Conservation (phyloP, 1,284 basidiomycete species). For the Rhizopogon hawkerae region DNA sequence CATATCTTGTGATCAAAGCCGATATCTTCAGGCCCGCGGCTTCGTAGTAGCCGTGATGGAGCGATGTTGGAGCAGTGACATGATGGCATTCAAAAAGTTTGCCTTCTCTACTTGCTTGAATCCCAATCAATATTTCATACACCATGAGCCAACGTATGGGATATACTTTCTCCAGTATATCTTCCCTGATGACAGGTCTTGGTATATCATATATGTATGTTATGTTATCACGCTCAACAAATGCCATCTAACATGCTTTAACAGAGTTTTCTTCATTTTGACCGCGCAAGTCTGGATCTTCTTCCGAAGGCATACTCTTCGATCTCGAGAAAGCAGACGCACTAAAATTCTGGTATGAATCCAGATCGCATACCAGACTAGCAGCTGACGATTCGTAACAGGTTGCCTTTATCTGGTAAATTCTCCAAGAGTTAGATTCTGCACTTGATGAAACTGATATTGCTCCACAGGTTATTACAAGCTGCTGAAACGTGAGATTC, state of each 20-base stretch:
- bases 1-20: too few species aligned
- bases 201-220: background rate
- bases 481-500: background rate
- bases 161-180: background rate
- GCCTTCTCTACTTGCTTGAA: background rate
- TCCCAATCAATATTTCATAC: background rate
- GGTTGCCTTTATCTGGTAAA: background rate
- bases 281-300: background rate
- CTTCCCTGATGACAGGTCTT: background rate
- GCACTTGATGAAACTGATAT: background rate
- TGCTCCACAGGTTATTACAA: background rate
- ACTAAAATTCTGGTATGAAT: background rate
- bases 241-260: background rate
- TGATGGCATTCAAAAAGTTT: background rate
- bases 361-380: background rate
- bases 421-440: background rate
- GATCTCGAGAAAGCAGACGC: background rate
- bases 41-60: background rate
- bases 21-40: too few species aligned
- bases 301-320: background rate
- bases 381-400: background rate
- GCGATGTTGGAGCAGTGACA: background rate
- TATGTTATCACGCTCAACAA: too few species aligned
- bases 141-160: background rate
- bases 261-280: background rate